A percentile compares a stretch with the other conserved stretches of the same genome.
phyloP scores from a whole-genome alignment of 306 rosid species.

The Quercus aquifolioides region DNA sequence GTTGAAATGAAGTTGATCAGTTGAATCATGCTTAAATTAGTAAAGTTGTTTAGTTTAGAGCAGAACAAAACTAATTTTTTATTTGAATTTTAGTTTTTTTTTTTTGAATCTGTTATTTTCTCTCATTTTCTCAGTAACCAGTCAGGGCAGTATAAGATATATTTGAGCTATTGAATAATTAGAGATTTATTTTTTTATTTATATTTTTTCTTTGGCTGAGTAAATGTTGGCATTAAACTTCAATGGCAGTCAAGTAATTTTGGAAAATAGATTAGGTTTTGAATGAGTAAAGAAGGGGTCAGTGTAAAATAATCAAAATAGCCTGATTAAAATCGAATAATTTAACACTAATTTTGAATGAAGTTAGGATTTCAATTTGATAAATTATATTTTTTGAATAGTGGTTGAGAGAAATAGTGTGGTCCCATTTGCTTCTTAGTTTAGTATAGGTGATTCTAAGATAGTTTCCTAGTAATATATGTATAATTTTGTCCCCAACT shows the following conservation, averaged over 20 bases:
- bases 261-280: not conserved
- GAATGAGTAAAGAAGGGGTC: slow-evolving; percentile 3
- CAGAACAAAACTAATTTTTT: not conserved
- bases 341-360: not conserved
- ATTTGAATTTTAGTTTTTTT: not conserved
- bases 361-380: not conserved
- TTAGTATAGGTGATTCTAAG: not conserved
- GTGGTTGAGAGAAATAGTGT: not conserved
- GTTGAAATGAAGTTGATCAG: not conserved
- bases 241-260: slow-evolving; percentile 1
- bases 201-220: not conserved
- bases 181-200: not conserved
- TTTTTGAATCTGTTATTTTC: not conserved
- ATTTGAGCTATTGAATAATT: not conserved
- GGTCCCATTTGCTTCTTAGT: not conserved
- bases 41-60: not conserved
- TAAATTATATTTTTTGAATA: not conserved
- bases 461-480: not conserved
- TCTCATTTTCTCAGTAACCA: not conserved
- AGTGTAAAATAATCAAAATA: not conserved
- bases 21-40: not conserved
- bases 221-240: not conserved
- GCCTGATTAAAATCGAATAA: not conserved
- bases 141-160: not conserved
- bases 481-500: not conserved